Conservation (phyloP, 305 asterid species). For the Ilex paraguariensis region DNA sequence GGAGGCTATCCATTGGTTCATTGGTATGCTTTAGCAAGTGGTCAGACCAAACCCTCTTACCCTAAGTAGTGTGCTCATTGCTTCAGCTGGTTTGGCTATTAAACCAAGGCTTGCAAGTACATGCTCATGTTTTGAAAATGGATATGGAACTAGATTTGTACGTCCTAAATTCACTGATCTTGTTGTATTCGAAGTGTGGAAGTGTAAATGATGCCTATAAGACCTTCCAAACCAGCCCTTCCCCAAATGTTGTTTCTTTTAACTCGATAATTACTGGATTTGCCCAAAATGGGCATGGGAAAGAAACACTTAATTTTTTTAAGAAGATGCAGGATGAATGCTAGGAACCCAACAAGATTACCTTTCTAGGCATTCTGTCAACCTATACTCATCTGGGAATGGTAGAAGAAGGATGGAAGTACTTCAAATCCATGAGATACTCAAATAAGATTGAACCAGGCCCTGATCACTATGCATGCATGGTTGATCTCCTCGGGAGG, state of each 20-base stretch:
- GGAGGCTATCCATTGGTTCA: conserved; percentile 55
- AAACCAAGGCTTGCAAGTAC: conserved; percentile 61
- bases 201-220: conserved; percentile 40
- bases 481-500: conserved; percentile 81
- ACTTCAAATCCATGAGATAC: conserved; percentile 48
- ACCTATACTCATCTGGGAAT: conserved; percentile 70
- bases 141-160: conserved; percentile 44
- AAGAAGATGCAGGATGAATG: conserved; percentile 35
- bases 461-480: conserved; percentile 72
- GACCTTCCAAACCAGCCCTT: conserved; percentile 42
- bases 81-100: conserved; percentile 57
- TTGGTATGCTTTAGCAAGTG: conserved; percentile 37
- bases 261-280: conserved; percentile 74
- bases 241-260: conserved; percentile 52
- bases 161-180: conserved; percentile 60
- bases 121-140: conserved; percentile 43
- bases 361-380: conserved; percentile 74
- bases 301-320: conserved; percentile 54
- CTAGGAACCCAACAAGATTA: conserved; percentile 47
- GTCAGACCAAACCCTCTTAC: conserved; percentile 53
- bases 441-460: conserved; percentile 45
- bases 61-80: conserved; percentile 53
- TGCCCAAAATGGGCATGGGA: conserved; percentile 57
- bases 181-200: conserved; percentile 77
- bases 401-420: conserved; percentile 54